A percentile compares a stretch with the other conserved stretches of the same genome.
Conservation (phyloP, 2,329 filamentous ascomycete species). For the Sporothrix variecibatus region DNA sequence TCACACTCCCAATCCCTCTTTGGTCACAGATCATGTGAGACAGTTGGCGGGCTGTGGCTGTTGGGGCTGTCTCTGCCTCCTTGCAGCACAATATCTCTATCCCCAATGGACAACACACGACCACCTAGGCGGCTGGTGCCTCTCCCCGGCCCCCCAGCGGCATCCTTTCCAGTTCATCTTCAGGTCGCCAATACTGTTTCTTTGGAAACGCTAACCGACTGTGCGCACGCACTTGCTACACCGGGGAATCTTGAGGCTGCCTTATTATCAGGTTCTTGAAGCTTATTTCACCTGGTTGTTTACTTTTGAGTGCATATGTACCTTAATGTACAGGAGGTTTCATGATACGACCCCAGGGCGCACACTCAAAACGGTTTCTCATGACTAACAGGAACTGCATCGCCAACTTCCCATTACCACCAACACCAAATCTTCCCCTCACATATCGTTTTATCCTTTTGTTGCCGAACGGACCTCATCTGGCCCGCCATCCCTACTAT, state of each 20-base stretch:
- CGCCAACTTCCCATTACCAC: not conserved
- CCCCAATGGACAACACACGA: not conserved
- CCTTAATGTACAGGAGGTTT: not conserved
- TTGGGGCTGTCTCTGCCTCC: not conserved
- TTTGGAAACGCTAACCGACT: not conserved
- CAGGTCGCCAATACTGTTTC: not conserved
- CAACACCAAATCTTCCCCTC: not conserved
- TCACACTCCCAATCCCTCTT: not conserved
- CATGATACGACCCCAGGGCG: not conserved
- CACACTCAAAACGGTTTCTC: not conserved
- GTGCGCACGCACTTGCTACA: not conserved
- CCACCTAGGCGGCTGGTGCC: not conserved
- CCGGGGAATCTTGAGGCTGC: not conserved
- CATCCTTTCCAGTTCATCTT: not conserved
- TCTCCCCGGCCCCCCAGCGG: not conserved
- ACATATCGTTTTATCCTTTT: not conserved
- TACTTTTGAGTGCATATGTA: not conserved
- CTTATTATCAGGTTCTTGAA: not conserved
- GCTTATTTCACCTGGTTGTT: not conserved
- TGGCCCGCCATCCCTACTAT: not conserved
- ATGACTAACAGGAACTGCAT: slow-evolving; percentile 1
- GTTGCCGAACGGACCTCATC: not conserved
- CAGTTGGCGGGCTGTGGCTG: not conserved
- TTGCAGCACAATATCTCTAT: not conserved
- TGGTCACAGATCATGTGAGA: not conserved